Percentiles rank a stretch among this genome's conserved stretches.
Evolutionary conservation across 2,329 filamentous ascomycete genomes (phyloP).

Genomic region (Pseudocercospora pini-densiflorae): DNA sequence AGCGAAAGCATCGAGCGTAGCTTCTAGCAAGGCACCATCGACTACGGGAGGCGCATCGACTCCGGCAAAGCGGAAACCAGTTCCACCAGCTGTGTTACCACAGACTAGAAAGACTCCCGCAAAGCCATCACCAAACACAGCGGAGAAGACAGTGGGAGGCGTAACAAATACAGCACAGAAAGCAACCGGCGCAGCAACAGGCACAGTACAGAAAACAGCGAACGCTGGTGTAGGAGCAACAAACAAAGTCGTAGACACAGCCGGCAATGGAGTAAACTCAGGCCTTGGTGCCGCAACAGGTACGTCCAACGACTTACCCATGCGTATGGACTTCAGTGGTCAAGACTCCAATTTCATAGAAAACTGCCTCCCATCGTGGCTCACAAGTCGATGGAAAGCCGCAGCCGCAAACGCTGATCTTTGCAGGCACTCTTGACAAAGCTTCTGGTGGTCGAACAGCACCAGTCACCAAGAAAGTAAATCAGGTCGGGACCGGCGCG

Average conservation of each 20-base stretch:
- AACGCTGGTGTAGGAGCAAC: constrained; percentile 31
- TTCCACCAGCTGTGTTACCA: constrained; percentile 26
- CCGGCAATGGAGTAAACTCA: constrained; percentile 31
- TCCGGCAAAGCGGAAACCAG: constrained; percentile 24
- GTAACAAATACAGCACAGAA: constrained; percentile 27
- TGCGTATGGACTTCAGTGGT: constrained; percentile 28
- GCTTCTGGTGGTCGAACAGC: constrained; percentile 36
- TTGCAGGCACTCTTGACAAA: constrained; percentile 40
- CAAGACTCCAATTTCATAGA: constrained; percentile 27
- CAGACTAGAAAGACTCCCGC: neutral
- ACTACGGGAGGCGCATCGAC: constrained; percentile 20
- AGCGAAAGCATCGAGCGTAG: constrained; percentile 15
- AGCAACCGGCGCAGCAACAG: constrained; percentile 30
- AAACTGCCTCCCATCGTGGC: constrained; percentile 34
- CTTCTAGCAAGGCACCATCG: constrained; percentile 13
- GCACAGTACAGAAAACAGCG: constrained; percentile 35
- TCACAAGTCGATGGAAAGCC: constrained; percentile 32
- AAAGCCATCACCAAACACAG: constrained; percentile 12
- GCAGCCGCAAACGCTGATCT: constrained; percentile 19
- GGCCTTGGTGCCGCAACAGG: constrained; percentile 36
- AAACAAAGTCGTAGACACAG: constrained; percentile 35
- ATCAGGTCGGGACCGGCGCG: constrained; percentile 41
- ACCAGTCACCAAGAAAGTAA: constrained; percentile 40
- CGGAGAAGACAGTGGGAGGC: constrained; percentile 18
- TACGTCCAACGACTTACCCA: constrained; percentile 32